A percentile compares a stretch with the other conserved stretches of the same genome.
phyloP scores from a whole-genome alignment of 2,329 filamentous ascomycete species.

The Metarhizium guizhouense region DNA sequence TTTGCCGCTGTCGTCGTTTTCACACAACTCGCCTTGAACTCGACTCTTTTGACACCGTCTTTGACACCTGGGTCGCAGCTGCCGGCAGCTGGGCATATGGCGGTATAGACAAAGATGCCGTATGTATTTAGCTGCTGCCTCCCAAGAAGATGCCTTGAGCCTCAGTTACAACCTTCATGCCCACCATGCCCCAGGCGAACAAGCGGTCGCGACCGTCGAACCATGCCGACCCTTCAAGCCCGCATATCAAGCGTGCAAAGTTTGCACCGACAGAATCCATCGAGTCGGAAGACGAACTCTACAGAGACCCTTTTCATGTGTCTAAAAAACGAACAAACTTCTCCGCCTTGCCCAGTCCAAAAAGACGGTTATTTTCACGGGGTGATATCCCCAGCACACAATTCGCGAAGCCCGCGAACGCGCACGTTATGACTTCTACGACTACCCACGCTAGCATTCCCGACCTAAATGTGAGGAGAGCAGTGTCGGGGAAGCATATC shows the following conservation, averaged over 20 bases:
- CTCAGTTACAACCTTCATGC: constrained; percentile 16
- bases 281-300: constrained; percentile 23
- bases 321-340: constrained; percentile 9
- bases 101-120: not conserved
- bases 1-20: too few species aligned
- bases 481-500: constrained; percentile 14
- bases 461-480: constrained; percentile 11
- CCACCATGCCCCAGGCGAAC: not conserved
- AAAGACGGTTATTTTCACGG: constrained; percentile 6
- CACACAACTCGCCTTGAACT: too few species aligned
- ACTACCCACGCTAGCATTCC: not conserved
- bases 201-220: constrained; percentile 6
- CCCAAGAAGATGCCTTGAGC: not conserved
- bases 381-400: constrained; percentile 19
- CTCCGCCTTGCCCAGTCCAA: not conserved
- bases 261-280: constrained; percentile 7
- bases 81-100: not conserved
- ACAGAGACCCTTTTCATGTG: constrained; percentile 5
- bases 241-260: constrained; percentile 11
- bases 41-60: not conserved
- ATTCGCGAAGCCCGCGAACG: constrained; percentile 4
- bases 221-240: constrained; percentile 2
- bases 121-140: constrained; percentile 1
- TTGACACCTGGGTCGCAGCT: not conserved
- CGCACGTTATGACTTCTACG: not conserved